Evolutionary conservation across 768 basidiomycete genomes (phyloP).

Genomic region (Termitomyces sp.): DNA sequence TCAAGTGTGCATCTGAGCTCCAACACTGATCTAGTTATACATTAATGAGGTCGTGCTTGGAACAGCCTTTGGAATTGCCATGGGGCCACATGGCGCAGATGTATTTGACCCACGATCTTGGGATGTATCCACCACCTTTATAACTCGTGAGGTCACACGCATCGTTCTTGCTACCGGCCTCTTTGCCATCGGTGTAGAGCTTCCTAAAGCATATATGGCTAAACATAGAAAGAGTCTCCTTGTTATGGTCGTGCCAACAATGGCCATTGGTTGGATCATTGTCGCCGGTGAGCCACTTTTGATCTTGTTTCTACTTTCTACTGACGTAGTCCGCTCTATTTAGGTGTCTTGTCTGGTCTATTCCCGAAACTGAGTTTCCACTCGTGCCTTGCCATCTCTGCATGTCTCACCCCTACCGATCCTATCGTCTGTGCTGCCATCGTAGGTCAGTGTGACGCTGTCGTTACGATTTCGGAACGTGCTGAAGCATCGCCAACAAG

Average conservation of each 20-base stretch:
- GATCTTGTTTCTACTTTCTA: background rate
- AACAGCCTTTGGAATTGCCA: slow-evolving; percentile 58
- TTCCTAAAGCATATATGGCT: slow-evolving; percentile 80
- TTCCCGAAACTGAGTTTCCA: slow-evolving; percentile 70
- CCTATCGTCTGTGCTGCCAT: slow-evolving; percentile 88
- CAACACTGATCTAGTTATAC: slow-evolving; percentile 45
- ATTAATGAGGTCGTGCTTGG: slow-evolving; percentile 94
- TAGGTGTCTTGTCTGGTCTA: slow-evolving; percentile 61
- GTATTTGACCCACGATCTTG: slow-evolving; percentile 77
- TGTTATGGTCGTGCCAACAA: slow-evolving; percentile 73
- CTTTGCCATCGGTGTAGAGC: slow-evolving; percentile 93
- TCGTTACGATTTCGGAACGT: background rate
- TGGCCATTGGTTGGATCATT: slow-evolving; percentile 82
- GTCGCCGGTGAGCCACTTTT: slow-evolving; percentile 45
- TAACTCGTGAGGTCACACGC: slow-evolving; percentile 52
- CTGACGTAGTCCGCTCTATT: no score
- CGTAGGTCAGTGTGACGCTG: slow-evolving; percentile 40
- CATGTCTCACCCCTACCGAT: slow-evolving; percentile 91
- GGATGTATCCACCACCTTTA: slow-evolving; percentile 32
- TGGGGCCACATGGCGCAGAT: slow-evolving; percentile 68
- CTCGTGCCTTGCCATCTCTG: slow-evolving; percentile 80
- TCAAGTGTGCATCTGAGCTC: background rate
- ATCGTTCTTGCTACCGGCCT: slow-evolving; percentile 82
- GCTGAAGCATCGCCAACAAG: slow-evolving; percentile 23
- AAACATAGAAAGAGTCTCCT: slow-evolving; percentile 69